Conservation (phyloP, 75 land plant genomes). For the Sequoia sempervirens region DNA sequence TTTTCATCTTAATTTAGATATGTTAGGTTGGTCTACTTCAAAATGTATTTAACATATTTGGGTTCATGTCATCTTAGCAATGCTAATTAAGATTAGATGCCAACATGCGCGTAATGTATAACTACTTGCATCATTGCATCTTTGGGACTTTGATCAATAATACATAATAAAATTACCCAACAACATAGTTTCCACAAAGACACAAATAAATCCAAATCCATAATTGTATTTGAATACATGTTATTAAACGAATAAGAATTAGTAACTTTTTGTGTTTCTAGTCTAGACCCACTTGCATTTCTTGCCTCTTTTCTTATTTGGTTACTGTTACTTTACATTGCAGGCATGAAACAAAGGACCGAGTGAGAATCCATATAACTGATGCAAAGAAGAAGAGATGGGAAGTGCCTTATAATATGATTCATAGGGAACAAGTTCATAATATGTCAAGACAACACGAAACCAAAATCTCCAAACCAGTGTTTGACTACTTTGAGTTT, state of each 20-base stretch:
- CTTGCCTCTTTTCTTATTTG: too few relatives aligned
- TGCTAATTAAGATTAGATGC: background rate
- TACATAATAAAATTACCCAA: background rate
- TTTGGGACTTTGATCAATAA: background rate
- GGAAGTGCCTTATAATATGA: slow-evolving; percentile 73
- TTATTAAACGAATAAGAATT: background rate
- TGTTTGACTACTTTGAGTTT: slow-evolving; percentile 11
- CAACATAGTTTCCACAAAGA: background rate
- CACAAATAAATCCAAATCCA: background rate
- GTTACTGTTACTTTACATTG: background rate
- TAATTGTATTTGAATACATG: background rate
- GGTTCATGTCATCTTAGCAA: background rate
- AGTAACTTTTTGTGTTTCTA: background rate
- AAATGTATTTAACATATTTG: background rate
- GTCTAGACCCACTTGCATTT: background rate
- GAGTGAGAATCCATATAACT: slow-evolving; percentile 72
- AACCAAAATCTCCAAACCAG: background rate
- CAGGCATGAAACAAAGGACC: slow-evolving; percentile 57
- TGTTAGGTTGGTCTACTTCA: background rate
- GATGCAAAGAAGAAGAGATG: slow-evolving; percentile 62
- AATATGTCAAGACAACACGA: slow-evolving; percentile 8
- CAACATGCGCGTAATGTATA: too few relatives aligned
- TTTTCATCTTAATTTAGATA: background rate
- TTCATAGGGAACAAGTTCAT: slow-evolving; percentile 41
- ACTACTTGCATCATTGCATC: background rate